These are phyloP conservation scores for Trichoderma virens DNA, from an alignment of 495 filamentous ascomycete species.

Conservation along the genomic window DNA sequence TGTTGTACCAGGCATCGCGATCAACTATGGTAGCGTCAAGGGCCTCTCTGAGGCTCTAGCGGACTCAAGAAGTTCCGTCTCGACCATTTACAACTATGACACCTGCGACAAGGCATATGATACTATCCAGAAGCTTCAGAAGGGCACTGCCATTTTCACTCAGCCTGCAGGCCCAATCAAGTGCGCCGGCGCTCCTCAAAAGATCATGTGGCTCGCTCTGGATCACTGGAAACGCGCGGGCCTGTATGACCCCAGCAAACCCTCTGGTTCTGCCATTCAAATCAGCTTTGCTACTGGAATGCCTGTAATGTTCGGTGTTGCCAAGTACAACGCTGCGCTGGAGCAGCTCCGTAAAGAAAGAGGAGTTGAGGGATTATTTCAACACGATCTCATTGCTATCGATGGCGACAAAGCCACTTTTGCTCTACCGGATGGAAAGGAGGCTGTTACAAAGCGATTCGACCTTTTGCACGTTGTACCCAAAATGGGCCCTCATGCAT, in stretches of 20 bases:
- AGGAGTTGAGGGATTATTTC: constrained; percentile 58
- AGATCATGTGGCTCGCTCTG: constrained; percentile 63
- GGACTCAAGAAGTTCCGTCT: constrained; percentile 48
- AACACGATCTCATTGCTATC: constrained; percentile 56
- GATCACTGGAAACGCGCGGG: constrained; percentile 57
- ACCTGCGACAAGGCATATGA: constrained; percentile 50
- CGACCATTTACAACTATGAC: constrained; percentile 58
- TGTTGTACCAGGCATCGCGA: constrained; percentile 53
- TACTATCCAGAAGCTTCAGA: constrained; percentile 45
- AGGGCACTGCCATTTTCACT: constrained; percentile 60
- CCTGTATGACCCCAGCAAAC: constrained; percentile 41
- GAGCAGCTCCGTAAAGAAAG: constrained; percentile 55
- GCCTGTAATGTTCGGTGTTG: constrained; percentile 59
- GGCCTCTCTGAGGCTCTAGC: constrained; percentile 54
- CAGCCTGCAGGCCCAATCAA: constrained; percentile 60
- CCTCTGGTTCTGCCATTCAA: constrained; percentile 42
- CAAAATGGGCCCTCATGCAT: constrained; percentile 54
- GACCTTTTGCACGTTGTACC: constrained; percentile 55
- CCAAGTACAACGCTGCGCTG: constrained; percentile 56
- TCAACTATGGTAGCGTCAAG: constrained; percentile 48
- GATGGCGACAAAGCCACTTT: constrained; percentile 51
- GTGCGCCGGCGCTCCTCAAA: constrained; percentile 64
- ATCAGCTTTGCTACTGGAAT: constrained; percentile 57
- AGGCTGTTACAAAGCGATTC: constrained; percentile 43
- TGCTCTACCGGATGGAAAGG: constrained; percentile 34